phyloP scores from a whole-genome alignment of 176 grass and related monocot genomes.

The Carex cristatella region DNA sequence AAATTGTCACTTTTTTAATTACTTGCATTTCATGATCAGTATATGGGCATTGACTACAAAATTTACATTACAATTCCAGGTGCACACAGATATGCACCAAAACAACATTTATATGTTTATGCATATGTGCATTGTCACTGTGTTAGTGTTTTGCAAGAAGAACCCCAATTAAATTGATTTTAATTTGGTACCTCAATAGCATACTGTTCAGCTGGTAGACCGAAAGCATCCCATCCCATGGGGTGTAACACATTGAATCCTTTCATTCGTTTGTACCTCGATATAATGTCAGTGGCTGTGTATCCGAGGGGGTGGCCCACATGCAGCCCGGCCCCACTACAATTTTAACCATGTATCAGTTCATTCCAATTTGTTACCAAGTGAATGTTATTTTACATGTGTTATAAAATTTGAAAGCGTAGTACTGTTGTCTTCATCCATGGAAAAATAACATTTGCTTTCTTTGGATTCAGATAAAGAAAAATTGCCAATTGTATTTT shows the following conservation, averaged over 20 bases:
- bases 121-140: too few species aligned
- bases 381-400: not conserved
- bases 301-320: slow-evolving; percentile 91
- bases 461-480: not conserved
- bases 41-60: not conserved
- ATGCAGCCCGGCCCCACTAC: slow-evolving; percentile 81
- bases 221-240: slow-evolving; percentile 98
- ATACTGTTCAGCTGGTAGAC: slow-evolving; percentile 93
- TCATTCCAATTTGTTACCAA: not conserved
- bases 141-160: not conserved
- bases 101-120: not conserved
- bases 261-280: slow-evolving; percentile 84
- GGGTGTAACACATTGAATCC: slow-evolving; percentile 98
- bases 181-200: slow-evolving; percentile 61
- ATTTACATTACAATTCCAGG: not conserved
- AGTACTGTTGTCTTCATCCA: not conserved
- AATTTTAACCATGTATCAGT: not conserved
- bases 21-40: not conserved
- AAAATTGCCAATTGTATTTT: not conserved
- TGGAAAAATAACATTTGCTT: not conserved
- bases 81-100: not conserved
- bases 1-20: not conserved
- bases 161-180: not conserved
- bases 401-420: not conserved
- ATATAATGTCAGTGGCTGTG: slow-evolving; percentile 84